These are phyloP conservation scores for Coemansia sp. DNA, from an alignment of 192 early-diverging fungal genomes.

Conservation along the genomic window DNA sequence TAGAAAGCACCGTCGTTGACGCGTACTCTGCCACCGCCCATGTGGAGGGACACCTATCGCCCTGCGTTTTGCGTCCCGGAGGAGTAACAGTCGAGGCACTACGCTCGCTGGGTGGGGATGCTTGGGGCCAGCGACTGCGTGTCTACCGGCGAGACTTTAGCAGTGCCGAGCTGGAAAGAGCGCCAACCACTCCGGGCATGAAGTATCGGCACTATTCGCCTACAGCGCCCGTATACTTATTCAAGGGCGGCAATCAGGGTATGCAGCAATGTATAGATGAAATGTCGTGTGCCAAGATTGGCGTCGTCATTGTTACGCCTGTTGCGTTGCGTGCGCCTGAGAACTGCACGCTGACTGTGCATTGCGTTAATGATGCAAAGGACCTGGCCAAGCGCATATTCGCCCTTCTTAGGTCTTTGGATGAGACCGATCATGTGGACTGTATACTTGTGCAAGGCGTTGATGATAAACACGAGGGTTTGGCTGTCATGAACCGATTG, in stretches of 20 bases:
- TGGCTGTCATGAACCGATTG: conserved; percentile 97
- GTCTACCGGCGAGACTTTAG: conserved; percentile 83
- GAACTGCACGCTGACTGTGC: conserved; percentile 16
- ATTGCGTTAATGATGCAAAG: conserved; percentile 54
- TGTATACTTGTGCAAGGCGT: conserved; percentile 93
- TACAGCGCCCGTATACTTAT: conserved; percentile 79
- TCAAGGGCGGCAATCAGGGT: conserved; percentile 29
- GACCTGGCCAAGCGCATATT: conserved; percentile 85
- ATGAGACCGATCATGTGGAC: conserved; percentile 64
- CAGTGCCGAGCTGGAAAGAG: conserved; percentile 67
- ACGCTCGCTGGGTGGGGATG: conserved; percentile 54
- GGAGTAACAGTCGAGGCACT: conserved; percentile 88
- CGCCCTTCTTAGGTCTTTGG: conserved; percentile 74
- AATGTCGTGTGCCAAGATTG: conserved; percentile 2
- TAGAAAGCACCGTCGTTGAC: conserved; percentile 96
- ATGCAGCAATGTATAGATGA: neutral
- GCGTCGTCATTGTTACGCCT: conserved; percentile 12
- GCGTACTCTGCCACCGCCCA: conserved; percentile 44
- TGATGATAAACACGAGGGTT: conserved; percentile 79
- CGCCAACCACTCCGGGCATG: conserved; percentile 98
- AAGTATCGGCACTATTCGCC: conserved; percentile 99
- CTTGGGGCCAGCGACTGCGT: conserved; percentile 60
- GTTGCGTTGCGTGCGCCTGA: neutral
- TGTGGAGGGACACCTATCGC: conserved; percentile 39
- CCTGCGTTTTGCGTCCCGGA: conserved; percentile 89